Percentiles rank a stretch among this genome's conserved stretches.
These are phyloP conservation scores for Kluyveromyces marxianus DNA, from an alignment of 1,139 yeast genomes.

Conservation along the genomic window DNA sequence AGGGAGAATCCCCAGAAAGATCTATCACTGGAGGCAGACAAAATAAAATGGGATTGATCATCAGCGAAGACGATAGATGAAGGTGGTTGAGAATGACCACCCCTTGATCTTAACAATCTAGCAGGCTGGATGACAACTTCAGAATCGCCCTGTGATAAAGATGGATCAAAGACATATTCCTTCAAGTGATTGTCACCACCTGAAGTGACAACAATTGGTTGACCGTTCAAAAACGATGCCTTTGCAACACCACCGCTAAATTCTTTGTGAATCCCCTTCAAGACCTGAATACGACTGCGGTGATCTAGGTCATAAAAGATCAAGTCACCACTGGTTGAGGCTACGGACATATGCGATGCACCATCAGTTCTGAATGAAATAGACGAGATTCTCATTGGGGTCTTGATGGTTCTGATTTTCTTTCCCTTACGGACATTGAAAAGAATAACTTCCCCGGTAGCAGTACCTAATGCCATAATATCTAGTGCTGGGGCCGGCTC, in stretches of 20 bases:
- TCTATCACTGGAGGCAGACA: slow-evolving; percentile 82
- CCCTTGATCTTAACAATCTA: slow-evolving; percentile 83
- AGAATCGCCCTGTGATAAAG: slow-evolving; percentile 58
- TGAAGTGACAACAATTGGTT: slow-evolving; percentile 81
- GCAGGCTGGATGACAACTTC: slow-evolving; percentile 71
- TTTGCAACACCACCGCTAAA: slow-evolving; percentile 73
- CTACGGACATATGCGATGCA: slow-evolving; percentile 73
- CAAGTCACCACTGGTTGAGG: slow-evolving; percentile 73
- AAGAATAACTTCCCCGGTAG: slow-evolving; percentile 57
- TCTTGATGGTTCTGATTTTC: slow-evolving; percentile 48
- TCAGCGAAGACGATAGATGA: slow-evolving; percentile 70
- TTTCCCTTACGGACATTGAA: slow-evolving; percentile 65
- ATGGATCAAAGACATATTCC: slow-evolving; percentile 91
- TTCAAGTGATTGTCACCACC: slow-evolving; percentile 90
- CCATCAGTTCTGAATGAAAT: slow-evolving; percentile 93
- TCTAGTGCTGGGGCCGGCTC: slow-evolving; percentile 86
- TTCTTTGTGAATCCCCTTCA: slow-evolving; percentile 68
- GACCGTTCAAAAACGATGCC: slow-evolving; percentile 78
- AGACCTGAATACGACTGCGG: slow-evolving; percentile 63
- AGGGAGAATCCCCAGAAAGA: slow-evolving; percentile 88
- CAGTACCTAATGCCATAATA: slow-evolving; percentile 69
- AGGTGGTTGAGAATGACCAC: slow-evolving; percentile 96
- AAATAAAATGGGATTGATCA: slow-evolving; percentile 70
- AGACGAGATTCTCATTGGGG: slow-evolving; percentile 56
- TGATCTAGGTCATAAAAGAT: slow-evolving; percentile 77